Conservation (phyloP, 495 filamentous ascomycete species). For the Trichoderma reesei region DNA sequence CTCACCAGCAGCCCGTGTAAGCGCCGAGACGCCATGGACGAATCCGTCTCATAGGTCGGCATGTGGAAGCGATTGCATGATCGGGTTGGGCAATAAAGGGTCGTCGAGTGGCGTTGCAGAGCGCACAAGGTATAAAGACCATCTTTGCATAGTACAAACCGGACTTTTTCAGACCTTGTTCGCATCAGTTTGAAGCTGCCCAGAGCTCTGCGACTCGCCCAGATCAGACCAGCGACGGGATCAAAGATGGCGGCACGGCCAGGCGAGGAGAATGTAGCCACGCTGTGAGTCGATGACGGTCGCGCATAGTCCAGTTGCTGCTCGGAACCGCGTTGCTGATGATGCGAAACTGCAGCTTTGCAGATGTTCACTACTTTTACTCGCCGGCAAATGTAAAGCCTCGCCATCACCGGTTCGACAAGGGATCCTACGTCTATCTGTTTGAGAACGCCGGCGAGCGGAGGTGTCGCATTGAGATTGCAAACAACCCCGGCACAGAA, state of each 20-base stretch:
- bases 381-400: slow-evolving; percentile 58
- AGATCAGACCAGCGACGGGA: not conserved
- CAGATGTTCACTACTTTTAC: slow-evolving; percentile 86
- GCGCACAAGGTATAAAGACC: not conserved
- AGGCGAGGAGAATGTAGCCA: slow-evolving; percentile 70
- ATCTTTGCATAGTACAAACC: not conserved
- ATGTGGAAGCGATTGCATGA: slow-evolving; percentile 4
- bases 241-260: slow-evolving; percentile 61
- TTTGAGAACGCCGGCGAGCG: slow-evolving; percentile 63
- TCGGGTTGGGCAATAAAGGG: not conserved
- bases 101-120: not conserved
- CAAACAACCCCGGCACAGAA: slow-evolving; percentile 76
- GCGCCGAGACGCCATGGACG: not conserved
- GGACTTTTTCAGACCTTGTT: not conserved
- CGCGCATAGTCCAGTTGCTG: not conserved
- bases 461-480: slow-evolving; percentile 69
- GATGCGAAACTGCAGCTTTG: slow-evolving; percentile 49
- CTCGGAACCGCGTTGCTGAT: slow-evolving; percentile 4
- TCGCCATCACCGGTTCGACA: slow-evolving; percentile 78
- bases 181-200: not conserved
- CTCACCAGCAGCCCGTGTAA: not conserved
- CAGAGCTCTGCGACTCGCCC: not conserved
- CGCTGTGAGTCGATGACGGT: slow-evolving; percentile 51
- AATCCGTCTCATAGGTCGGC: not conserved
- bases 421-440: slow-evolving; percentile 79